Percentiles rank a stretch among this genome's conserved stretches.
These are phyloP conservation scores for Cadophora malorum DNA, from an alignment of 2,329 filamentous ascomycete genomes.

Conservation along the genomic window DNA sequence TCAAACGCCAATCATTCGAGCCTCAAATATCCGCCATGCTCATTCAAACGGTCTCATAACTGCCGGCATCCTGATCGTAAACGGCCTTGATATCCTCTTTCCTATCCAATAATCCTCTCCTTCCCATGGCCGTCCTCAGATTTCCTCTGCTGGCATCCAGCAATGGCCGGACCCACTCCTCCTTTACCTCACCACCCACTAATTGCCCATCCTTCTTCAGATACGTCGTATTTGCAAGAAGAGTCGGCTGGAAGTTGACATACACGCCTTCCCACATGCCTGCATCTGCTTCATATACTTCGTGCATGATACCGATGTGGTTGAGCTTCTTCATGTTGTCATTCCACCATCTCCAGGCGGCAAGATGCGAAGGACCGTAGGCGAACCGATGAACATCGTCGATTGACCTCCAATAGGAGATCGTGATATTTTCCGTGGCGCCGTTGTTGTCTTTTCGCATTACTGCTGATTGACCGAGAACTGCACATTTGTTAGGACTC, in stretches of 20 bases:
- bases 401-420: slow-evolving; percentile 34
- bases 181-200: slow-evolving; percentile 30
- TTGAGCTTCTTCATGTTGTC: slow-evolving; percentile 27
- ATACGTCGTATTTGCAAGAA: slow-evolving; percentile 33
- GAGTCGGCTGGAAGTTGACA: slow-evolving; percentile 34
- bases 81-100: slow-evolving; percentile 21
- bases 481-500: slow-evolving; percentile 10
- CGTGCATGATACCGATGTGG: slow-evolving; percentile 38
- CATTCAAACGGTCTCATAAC: slow-evolving; percentile 21
- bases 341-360: slow-evolving; percentile 80
- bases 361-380: slow-evolving; percentile 75
- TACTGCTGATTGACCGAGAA: slow-evolving; percentile 31
- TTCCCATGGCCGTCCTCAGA: slow-evolving; percentile 30
- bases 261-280: slow-evolving; percentile 34
- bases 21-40: not conserved
- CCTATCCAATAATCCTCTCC: slow-evolving; percentile 28
- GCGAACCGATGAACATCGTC: slow-evolving; percentile 35
- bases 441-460: slow-evolving; percentile 30
- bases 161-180: slow-evolving; percentile 33
- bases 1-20: not conserved
- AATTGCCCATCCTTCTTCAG: slow-evolving; percentile 34
- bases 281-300: slow-evolving; percentile 33
- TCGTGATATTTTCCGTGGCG: slow-evolving; percentile 28
- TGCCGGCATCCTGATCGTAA: slow-evolving; percentile 23
- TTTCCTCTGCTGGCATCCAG: slow-evolving; percentile 30